Evolutionary conservation across 2,329 filamentous ascomycete genomes (phyloP).

Genomic region (Aspergillus fumigatiaffinis): DNA sequence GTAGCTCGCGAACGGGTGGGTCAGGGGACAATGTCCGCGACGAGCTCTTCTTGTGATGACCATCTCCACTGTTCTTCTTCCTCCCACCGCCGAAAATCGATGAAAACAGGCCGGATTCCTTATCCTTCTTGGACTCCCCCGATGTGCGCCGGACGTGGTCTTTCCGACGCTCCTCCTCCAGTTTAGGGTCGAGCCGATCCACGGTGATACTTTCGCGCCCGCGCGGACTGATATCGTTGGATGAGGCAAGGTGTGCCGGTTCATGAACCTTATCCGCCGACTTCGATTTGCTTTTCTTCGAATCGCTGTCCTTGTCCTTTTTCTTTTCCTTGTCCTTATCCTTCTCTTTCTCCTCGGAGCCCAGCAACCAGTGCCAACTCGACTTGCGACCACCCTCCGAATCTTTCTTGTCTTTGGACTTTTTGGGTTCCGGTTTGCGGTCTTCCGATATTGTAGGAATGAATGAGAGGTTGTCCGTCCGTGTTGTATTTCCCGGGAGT

Average conservation of each 20-base stretch:
- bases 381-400: constrained; percentile 70
- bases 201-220: constrained; percentile 77
- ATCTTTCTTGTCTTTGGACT: constrained; percentile 63
- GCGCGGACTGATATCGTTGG: constrained; percentile 64
- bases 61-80: constrained; percentile 78
- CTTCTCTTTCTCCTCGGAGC: constrained; percentile 70
- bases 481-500: constrained; percentile 64
- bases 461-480: constrained; percentile 74
- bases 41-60: constrained; percentile 67
- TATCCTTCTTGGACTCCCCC: constrained; percentile 73
- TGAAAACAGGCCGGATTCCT: constrained; percentile 81
- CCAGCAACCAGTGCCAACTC: constrained; percentile 72
- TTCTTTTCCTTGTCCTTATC: constrained; percentile 53
- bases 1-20: constrained; percentile 66
- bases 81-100: constrained; percentile 88
- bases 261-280: constrained; percentile 59
- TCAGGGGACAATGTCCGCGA: constrained; percentile 78
- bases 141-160: constrained; percentile 70
- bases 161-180: constrained; percentile 69
- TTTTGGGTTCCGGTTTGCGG: constrained; percentile 68
- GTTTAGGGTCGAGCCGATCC: constrained; percentile 72
- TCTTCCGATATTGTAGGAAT: constrained; percentile 74
- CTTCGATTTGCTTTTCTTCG: constrained; percentile 54
- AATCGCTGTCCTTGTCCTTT: constrained; percentile 64
- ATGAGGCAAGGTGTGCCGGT: constrained; percentile 76